phyloP scores from a whole-genome alignment of 2,329 filamentous ascomycete species.

The Catunica adiposa region DNA sequence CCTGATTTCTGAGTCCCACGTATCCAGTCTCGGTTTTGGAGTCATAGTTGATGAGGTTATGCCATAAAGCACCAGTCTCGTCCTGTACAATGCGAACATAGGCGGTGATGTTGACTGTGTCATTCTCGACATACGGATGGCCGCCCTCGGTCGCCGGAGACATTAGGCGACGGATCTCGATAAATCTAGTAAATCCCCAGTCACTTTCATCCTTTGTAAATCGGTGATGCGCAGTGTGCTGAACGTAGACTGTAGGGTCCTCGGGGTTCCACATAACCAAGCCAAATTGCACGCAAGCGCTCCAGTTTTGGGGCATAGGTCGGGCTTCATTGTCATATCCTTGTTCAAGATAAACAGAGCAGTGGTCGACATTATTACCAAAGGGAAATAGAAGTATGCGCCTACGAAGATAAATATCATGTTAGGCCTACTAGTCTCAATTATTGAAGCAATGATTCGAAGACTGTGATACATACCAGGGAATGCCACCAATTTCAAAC shows the following conservation, averaged over 20 bases:
- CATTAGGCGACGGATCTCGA: conserved; percentile 75
- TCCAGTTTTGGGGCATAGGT: conserved; percentile 72
- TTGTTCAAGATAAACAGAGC: conserved; percentile 92
- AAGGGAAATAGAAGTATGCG: conserved; percentile 89
- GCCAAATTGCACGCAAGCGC: conserved; percentile 88
- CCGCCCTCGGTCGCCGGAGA: conserved; percentile 54
- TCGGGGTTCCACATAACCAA: conserved; percentile 89
- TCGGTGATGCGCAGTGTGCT: conserved; percentile 78
- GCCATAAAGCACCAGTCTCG: conserved; percentile 77
- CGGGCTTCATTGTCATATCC: conserved; percentile 54
- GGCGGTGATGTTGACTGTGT: conserved; percentile 63
- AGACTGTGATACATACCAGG: conserved; percentile 48
- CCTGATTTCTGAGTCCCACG: conserved; percentile 92
- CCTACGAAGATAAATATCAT: conserved; percentile 32
- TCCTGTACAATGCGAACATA: conserved; percentile 72
- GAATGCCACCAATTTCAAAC: conserved; percentile 72
- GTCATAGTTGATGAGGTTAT: conserved; percentile 87
- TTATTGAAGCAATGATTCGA: background rate
- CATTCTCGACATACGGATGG: conserved; percentile 61
- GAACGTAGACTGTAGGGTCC: conserved; percentile 68
- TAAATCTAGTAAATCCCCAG: conserved; percentile 97
- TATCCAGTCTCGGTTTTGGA: conserved; percentile 99
- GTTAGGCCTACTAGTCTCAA: conserved; percentile 4
- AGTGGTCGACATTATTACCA: conserved; percentile 85
- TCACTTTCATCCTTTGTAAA: conserved; percentile 95